phyloP scores from a whole-genome alignment of 1,139 yeast species.

The Suhomyces ambrosiae region DNA sequence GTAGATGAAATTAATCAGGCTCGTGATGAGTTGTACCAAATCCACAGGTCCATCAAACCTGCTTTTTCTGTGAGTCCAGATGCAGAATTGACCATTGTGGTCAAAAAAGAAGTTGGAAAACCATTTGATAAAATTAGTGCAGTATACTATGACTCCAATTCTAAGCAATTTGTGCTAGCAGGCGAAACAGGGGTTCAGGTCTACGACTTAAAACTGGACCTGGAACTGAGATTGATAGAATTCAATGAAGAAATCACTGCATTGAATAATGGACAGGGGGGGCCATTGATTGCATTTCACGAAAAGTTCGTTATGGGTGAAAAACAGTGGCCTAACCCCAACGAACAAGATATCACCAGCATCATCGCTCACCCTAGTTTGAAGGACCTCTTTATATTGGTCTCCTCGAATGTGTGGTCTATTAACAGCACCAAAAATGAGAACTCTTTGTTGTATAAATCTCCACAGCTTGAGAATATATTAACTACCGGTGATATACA shows the following conservation, averaged over 20 bases:
- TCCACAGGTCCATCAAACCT: conserved; percentile 47
- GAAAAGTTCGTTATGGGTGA: conserved; percentile 21
- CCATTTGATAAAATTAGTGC: conserved; percentile 19
- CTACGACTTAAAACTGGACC: conserved; percentile 7
- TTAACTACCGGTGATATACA: conserved; percentile 50
- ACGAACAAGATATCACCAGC: conserved; percentile 17
- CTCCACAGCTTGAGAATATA: conserved; percentile 10
- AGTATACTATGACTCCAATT: conserved; percentile 15
- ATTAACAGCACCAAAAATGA: conserved; percentile 24
- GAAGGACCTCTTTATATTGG: conserved; percentile 28
- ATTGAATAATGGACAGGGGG: conserved; percentile 3
- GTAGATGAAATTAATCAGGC: conserved; percentile 33
- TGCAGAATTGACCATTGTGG: conserved; percentile 15
- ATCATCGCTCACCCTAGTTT: conserved; percentile 40
- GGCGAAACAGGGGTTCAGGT: conserved; percentile 3
- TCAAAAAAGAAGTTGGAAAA: conserved; percentile 11
- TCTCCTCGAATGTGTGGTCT: conserved; percentile 33
- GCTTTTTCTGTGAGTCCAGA: conserved; percentile 30
- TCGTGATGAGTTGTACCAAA: conserved; percentile 38
- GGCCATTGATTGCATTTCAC: conserved; percentile 24
- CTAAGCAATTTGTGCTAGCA: conserved; percentile 22
- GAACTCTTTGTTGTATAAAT: conserved; percentile 7
- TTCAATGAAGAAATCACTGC: conserved; percentile 3
- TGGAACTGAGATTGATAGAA: conserved; percentile 5
- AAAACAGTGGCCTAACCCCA: conserved; percentile 6